Evolutionary conservation across 495 filamentous ascomycete genomes (phyloP).

Genomic region (Aspergillus heteromorphus): DNA sequence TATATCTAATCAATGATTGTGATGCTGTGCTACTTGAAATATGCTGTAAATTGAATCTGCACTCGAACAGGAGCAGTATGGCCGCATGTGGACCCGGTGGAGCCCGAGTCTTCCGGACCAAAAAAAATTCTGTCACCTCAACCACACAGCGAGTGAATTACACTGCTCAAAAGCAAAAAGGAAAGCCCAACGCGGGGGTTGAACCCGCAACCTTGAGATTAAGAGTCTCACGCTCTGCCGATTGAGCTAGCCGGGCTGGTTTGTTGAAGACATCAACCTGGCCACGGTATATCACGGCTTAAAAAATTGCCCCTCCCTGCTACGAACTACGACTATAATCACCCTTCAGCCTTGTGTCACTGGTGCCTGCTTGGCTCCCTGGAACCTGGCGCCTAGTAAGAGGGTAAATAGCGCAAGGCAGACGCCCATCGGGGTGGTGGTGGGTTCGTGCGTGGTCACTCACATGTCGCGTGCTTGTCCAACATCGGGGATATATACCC

Average conservation of each 20-base stretch:
- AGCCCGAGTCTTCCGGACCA: not conserved
- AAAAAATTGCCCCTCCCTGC: too few species aligned
- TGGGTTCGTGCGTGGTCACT: not conserved
- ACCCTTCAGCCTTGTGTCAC: not conserved
- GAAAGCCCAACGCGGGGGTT: constrained; percentile 50
- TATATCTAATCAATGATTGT: too few species aligned
- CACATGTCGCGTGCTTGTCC: not conserved
- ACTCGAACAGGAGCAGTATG: too few species aligned
- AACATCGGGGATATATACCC: not conserved
- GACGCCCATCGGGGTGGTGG: not conserved
- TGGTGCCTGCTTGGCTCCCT: not conserved
- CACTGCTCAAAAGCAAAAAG: not conserved
- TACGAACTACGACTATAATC: not conserved
- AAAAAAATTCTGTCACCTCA: not conserved
- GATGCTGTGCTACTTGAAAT: too few species aligned
- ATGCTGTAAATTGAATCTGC: too few species aligned
- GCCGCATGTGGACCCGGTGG: not conserved
- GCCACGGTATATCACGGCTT: not conserved
- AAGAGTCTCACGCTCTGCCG: constrained; percentile 56
- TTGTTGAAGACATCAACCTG: not conserved
- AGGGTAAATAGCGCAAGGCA: not conserved
- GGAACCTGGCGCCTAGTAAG: not conserved
- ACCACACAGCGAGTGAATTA: not conserved
- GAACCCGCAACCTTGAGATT: constrained; percentile 56
- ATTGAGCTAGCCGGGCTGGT: constrained; percentile 49